Evolutionary conservation across 1,139 yeast genomes (phyloP).

Genomic region (Suhomyces taliae): DNA sequence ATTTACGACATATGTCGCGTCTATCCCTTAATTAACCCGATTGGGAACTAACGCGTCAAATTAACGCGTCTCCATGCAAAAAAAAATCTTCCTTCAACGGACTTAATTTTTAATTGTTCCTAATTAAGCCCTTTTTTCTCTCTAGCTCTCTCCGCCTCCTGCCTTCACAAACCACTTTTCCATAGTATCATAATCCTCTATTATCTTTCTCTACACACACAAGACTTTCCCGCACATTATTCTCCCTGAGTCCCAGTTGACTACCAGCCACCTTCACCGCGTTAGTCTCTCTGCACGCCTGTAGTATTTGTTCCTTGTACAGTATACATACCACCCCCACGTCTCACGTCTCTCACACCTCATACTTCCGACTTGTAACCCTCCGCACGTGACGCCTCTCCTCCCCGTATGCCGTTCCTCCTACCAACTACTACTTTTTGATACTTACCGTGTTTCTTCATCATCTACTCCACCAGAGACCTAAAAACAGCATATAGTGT

Average conservation of each 20-base stretch:
- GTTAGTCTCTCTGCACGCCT: neutral
- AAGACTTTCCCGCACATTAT: too few species aligned
- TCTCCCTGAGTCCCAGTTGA: neutral
- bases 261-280: neutral
- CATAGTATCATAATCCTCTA: too few species aligned
- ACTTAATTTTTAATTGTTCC: neutral
- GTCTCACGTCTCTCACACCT: too few species aligned
- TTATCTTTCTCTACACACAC: too few species aligned
- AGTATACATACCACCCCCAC: too few species aligned
- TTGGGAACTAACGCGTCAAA: neutral
- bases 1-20: neutral
- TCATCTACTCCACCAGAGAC: neutral
- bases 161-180: too few species aligned
- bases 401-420: neutral
- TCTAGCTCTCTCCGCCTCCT: too few species aligned
- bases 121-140: too few species aligned
- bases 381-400: neutral
- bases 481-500: neutral
- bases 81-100: neutral
- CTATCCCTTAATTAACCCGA: neutral
- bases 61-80: neutral
- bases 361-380: too few species aligned
- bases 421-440: neutral
- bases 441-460: neutral
- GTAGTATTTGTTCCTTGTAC: too few species aligned